Conservation (phyloP, 2,329 filamentous ascomycete species). For the Trichophyton verrucosum region DNA sequence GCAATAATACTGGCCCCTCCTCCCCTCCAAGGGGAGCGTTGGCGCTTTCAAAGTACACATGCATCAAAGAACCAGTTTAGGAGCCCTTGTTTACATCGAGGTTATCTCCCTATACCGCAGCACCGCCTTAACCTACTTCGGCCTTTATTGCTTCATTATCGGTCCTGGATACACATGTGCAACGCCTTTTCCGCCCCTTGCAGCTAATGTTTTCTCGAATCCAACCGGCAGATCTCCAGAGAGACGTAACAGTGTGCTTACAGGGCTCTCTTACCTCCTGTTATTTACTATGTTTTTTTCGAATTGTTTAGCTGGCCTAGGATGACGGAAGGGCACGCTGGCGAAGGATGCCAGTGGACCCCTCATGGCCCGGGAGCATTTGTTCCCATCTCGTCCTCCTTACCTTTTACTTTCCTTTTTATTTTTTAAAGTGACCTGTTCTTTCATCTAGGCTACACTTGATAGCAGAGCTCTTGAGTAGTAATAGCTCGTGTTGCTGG, state of each 20-base stretch:
- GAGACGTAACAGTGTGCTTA: neutral
- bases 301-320: neutral
- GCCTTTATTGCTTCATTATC: neutral
- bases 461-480: neutral
- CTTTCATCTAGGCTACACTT: neutral
- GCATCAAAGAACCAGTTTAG: neutral
- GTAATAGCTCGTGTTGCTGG: neutral
- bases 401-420: neutral
- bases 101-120: neutral
- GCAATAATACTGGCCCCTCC: neutral
- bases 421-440: neutral
- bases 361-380: neutral
- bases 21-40: neutral
- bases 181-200: constrained; percentile 4
- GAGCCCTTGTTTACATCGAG: neutral
- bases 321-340: neutral
- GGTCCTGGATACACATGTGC: neutral
- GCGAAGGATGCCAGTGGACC: neutral
- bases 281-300: neutral
- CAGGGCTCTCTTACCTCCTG: neutral
- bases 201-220: constrained; percentile 4
- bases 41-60: neutral
- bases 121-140: neutral
- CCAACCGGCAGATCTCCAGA: neutral
- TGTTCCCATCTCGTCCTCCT: neutral